Conservation (phyloP, 2,329 filamentous ascomycete genomes). For the Allantophomopsis lycopodina region DNA sequence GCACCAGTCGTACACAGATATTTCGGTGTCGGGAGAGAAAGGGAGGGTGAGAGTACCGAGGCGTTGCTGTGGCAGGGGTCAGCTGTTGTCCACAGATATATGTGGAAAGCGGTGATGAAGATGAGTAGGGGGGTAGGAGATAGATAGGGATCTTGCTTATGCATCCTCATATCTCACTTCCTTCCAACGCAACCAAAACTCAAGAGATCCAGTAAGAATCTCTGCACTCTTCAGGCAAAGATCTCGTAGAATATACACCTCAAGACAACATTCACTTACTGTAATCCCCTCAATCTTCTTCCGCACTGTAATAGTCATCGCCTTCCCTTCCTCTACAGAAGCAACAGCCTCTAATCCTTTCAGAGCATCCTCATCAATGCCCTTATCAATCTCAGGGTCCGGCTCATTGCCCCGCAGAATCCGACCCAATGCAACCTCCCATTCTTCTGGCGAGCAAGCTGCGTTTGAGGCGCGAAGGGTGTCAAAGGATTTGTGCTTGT, state of each 20-base stretch:
- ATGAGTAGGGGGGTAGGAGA: no score
- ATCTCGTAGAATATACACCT: background rate
- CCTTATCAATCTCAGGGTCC: no score
- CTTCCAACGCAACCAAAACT: no score
- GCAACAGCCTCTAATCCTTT: slow-evolving; percentile 50
- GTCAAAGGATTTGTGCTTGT: no score
- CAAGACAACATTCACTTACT: slow-evolving; percentile 37
- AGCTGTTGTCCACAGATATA: slow-evolving; percentile 3
- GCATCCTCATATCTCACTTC: no score
- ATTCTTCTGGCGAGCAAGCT: slow-evolving; percentile 47
- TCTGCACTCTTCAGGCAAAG: background rate
- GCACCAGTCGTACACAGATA: slow-evolving; percentile 61
- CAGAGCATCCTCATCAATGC: slow-evolving; percentile 31
- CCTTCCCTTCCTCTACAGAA: slow-evolving; percentile 32
- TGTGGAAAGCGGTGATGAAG: no score
- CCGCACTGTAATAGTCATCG: slow-evolving; percentile 48
- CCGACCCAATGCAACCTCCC: slow-evolving; percentile 21
- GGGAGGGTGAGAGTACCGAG: slow-evolving; percentile 50
- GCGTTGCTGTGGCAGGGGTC: slow-evolving; percentile 37
- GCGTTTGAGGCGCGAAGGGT: slow-evolving; percentile 31
- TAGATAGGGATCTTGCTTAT: no score
- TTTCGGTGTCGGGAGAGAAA: slow-evolving; percentile 37
- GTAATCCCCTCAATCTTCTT: slow-evolving; percentile 56
- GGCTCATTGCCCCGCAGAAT: no score
- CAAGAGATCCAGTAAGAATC: no score